These are phyloP conservation scores for Eucalyptus viminalis DNA, from an alignment of 345 rosid genomes.

Conservation along the genomic window DNA sequence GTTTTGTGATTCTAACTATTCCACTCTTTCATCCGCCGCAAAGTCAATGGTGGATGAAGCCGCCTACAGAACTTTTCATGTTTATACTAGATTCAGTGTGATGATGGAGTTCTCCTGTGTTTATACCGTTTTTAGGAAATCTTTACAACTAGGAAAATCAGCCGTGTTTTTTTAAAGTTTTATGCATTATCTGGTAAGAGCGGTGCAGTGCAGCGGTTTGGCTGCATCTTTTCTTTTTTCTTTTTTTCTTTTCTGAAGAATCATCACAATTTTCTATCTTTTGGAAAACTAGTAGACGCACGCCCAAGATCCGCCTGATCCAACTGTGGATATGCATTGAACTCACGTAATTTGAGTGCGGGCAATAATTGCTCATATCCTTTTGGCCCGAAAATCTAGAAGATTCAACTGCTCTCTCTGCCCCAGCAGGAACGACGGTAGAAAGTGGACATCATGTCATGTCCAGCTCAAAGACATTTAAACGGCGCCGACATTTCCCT, in stretches of 20 bases:
- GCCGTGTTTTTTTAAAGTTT: background rate
- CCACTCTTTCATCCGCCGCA: background rate
- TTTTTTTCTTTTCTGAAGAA: background rate
- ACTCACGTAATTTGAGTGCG: background rate
- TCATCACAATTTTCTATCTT: background rate
- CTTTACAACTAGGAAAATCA: background rate
- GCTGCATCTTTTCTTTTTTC: background rate
- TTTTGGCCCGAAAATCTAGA: background rate
- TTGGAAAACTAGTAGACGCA: background rate
- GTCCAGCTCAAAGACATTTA: background rate
- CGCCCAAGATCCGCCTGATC: background rate
- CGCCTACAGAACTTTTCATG: background rate
- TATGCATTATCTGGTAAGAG: background rate
- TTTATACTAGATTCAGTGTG: background rate
- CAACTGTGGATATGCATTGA: background rate
- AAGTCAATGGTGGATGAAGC: background rate
- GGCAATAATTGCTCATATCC: background rate
- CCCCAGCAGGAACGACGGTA: background rate
- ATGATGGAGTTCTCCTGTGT: background rate
- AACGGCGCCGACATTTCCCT: background rate
- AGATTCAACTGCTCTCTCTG: background rate
- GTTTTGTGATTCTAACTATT: background rate
- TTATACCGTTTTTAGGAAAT: background rate
- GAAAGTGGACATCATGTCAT: background rate
- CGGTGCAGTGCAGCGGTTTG: background rate